Base-by-base conservation (phyloP, 116 monocot species). In the Iris pallida region DNA sequence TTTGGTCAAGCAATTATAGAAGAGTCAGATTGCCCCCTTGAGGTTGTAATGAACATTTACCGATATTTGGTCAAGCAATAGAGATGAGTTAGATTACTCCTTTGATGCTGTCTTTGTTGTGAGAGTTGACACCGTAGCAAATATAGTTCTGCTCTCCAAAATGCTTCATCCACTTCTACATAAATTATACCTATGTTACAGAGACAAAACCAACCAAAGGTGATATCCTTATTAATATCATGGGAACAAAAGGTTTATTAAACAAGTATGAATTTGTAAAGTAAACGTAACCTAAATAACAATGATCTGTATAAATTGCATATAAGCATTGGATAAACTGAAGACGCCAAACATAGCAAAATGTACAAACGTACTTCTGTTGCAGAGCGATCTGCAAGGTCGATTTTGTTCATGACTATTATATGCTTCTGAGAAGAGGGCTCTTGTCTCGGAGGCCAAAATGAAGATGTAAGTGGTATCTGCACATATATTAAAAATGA, bases 71-170 rank as follows among this genome's bases (percentile, higher is more conserved):
- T 30, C 30, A 30, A 30, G 30, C 30, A 30, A 30, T 30, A 30
- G 30, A 30, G 30, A 30, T 30, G 30, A 30, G 30, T 30, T 30
- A 41, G 16, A 63, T 63, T 75, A 94, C 90, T 82, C 76, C 76
- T 49, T 89, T 80, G 66, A 90, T 81, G 68, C 54, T 80, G 4
- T 85, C 82, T 40, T 75, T 80, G 48, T 85, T 94, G 69, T 90
- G 93, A 8, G 93, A 69, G 74, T 94, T 94, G 61, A 87, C 68
- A 51, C 70, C 82, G 78, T 49, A 62, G 63, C 90, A 87, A 13
- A 71, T 12, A 66, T 51, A 71, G 20, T 81, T 87, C 20, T 75
- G 72, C 56, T 65, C 69, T 69, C 69, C 51, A 41, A 90, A 77
- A 73, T 83, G 66, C 55, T 74, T 70, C 46, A 86, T 56, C 93